These are phyloP conservation scores for Jatropha podagrica DNA, from an alignment of 441 rosid species.

Conservation along the genomic window DNA sequence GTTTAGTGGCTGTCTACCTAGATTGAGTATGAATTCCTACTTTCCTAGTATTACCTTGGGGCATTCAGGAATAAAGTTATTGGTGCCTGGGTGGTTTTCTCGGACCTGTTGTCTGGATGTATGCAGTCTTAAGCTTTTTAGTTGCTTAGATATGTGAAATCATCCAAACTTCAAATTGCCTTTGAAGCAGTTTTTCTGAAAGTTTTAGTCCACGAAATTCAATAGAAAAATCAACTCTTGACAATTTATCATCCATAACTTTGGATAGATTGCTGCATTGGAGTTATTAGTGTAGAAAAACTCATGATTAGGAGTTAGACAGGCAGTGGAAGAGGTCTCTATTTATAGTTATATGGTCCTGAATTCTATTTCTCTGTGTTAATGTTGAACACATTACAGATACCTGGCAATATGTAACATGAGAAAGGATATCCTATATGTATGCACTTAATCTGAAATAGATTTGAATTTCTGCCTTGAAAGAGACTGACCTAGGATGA, in stretches of 20 bases:
- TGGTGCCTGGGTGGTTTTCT: not conserved
- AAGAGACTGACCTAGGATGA: no score
- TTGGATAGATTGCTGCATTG: no score
- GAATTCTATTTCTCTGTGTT: no score
- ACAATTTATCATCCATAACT: not conserved
- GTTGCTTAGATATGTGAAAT: not conserved
- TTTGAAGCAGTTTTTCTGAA: not conserved
- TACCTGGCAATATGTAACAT: not conserved
- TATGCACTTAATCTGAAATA: no score
- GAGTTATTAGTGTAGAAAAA: no score
- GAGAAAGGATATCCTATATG: not conserved
- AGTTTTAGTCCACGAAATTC: not conserved
- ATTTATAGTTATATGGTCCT: no score
- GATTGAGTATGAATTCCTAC: not conserved
- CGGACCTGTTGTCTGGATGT: not conserved
- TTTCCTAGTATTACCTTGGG: not conserved
- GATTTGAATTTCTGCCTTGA: no score
- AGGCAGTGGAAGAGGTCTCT: no score
- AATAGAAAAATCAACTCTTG: not conserved
- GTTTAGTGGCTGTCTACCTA: not conserved
- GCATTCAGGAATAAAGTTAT: not conserved
- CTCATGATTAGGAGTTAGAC: no score
- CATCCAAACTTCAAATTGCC: not conserved
- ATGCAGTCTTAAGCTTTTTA: not conserved
- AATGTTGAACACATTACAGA: not conserved